These are phyloP conservation scores for Ophiostoma piceae DNA, from an alignment of 2,329 filamentous ascomycete species.

Conservation along the genomic window DNA sequence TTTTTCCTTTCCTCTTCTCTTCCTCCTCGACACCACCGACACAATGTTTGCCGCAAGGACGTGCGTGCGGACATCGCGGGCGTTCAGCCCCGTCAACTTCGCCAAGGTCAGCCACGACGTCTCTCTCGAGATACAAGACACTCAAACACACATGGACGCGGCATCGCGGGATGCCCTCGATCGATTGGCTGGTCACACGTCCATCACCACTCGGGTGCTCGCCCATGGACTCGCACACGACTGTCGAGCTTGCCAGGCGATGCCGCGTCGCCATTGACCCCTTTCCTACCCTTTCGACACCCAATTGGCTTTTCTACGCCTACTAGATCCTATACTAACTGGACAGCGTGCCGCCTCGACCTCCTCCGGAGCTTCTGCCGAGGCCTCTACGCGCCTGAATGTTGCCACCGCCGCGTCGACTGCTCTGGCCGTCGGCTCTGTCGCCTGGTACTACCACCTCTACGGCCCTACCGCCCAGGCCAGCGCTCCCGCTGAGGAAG, in stretches of 20 bases:
- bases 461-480: slow-evolving; percentile 85
- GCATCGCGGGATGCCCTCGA: background rate
- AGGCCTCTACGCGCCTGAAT: slow-evolving; percentile 73
- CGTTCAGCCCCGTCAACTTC: slow-evolving; percentile 68
- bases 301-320: background rate
- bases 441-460: slow-evolving; percentile 96
- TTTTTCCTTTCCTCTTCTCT: slow-evolving; percentile 6
- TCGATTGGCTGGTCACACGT: slow-evolving; percentile 4
- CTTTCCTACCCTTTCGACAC: background rate
- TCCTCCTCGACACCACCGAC: slow-evolving; percentile 28
- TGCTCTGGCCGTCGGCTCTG: slow-evolving; percentile 76
- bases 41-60: slow-evolving; percentile 90
- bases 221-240: background rate
- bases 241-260: background rate
- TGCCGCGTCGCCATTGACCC: background rate
- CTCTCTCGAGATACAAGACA: background rate
- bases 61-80: slow-evolving; percentile 81
- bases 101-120: slow-evolving; percentile 54
- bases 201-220: background rate
- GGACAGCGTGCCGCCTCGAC: slow-evolving; percentile 63
- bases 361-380: slow-evolving; percentile 64
- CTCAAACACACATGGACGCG: background rate
- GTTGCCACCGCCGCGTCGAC: slow-evolving; percentile 82
- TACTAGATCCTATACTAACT: background rate
- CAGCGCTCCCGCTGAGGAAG: slow-evolving; percentile 92